Evolutionary conservation across 306 rosid genomes (phyloP), one percentile per base, ranked within the genome.

Genomic region (Astragalus membranaceus): DNA sequence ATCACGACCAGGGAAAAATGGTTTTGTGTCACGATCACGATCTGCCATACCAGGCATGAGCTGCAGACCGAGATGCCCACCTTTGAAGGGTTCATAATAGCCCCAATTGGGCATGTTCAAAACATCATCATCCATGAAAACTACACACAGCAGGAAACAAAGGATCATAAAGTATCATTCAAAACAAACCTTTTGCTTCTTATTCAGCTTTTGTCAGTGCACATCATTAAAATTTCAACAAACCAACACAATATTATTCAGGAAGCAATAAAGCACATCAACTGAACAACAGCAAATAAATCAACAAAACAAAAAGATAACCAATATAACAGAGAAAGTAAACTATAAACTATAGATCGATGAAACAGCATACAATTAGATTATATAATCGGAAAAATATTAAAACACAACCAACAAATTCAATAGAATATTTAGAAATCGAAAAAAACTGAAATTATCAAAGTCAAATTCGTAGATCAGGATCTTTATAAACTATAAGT

Each of bases 91-190:
- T 74, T 93, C 98, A 81, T 90, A 93, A 65, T 87, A 93, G 54
- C 97, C 96, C 98, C 98, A 93, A 74, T 90, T 90, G 71, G 94
- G 86, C 90, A 93, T 93, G 82, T 90, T 93, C 84, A 93, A 66
- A 7, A 88, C 86, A 83, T 93, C 97, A 73, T 89, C 97, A 65
- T 93, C 98, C 98, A 93, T 93, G 50, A 50, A 59, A 87, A 82
- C 98, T 90, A 84, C 78, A 82, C 0, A 47, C 73, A 81, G 65
- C 66, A 75, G 11, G 30, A 52, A 60, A 81, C 46, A 77, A 67
- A 73, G 64, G 37, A 68, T 46, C 49, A 78, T 16, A 37, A 71
- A 71, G 32, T 46, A 65, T 59, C 70, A 74, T 70, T 59, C 64
- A 69, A 66, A 56, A 33, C 26, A 56, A 41, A 64, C 48, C 3